These are phyloP conservation scores for Hypoxylon subgilvum DNA, from an alignment of 495 filamentous ascomycete genomes.

Conservation along the genomic window DNA sequence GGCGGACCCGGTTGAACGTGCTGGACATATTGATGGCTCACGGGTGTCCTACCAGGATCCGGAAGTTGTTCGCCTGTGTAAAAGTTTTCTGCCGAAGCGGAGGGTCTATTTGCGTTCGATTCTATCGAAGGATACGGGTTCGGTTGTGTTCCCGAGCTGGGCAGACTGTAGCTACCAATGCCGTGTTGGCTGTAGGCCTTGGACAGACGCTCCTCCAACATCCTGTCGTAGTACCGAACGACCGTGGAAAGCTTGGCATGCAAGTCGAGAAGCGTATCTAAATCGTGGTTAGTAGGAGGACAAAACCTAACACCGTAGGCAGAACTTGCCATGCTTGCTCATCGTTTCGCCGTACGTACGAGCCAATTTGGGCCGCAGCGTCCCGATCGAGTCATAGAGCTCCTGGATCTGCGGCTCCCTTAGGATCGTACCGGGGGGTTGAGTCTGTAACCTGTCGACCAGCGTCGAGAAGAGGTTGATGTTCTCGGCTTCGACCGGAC, in stretches of 20 bases:
- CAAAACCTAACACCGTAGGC: background rate
- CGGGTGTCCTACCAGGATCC: conserved; percentile 57
- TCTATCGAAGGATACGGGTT: conserved; percentile 73
- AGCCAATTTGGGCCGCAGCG: conserved; percentile 89
- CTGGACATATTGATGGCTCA: conserved; percentile 47
- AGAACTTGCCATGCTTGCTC: conserved; percentile 90
- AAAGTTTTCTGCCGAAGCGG: conserved; percentile 73
- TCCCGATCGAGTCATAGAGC: conserved; percentile 93
- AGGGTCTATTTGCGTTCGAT: conserved; percentile 44
- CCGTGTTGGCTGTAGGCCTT: conserved; percentile 88
- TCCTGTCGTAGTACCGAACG: conserved; percentile 97
- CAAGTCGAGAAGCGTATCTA: conserved; percentile 85
- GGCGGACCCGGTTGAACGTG: conserved; percentile 43
- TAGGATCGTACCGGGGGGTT: conserved; percentile 92
- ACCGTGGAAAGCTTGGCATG: conserved; percentile 96
- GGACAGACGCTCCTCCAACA: conserved; percentile 93
- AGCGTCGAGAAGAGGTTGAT: conserved; percentile 95
- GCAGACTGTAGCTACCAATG: conserved; percentile 60
- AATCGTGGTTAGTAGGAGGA: conserved; percentile 49
- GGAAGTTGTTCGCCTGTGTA: conserved; percentile 71
- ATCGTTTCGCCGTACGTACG: conserved; percentile 98
- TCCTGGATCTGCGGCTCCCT: conserved; percentile 97
- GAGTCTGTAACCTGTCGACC: conserved; percentile 92
- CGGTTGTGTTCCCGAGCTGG: conserved; percentile 59
- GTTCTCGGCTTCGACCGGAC: conserved; percentile 91